Conservation (phyloP, 2,329 filamentous ascomycete genomes). For the Trichoderma arundinaceum region DNA sequence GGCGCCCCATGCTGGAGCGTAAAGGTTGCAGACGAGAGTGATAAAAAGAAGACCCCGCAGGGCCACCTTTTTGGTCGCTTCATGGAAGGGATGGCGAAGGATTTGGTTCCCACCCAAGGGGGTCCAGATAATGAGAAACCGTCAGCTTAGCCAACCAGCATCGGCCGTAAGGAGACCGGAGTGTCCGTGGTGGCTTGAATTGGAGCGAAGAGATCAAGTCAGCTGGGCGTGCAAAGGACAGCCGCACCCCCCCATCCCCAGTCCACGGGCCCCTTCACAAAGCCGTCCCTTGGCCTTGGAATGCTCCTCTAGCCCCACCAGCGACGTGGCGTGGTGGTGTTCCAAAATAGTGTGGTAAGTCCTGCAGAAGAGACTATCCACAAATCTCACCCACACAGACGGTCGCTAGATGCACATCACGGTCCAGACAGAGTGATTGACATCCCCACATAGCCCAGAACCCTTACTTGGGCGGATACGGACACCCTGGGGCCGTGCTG, state of each 20-base stretch:
- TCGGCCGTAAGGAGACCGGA: slow-evolving; percentile 22
- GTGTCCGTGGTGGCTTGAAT: slow-evolving; percentile 21
- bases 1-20: slow-evolving; percentile 14
- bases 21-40: slow-evolving; percentile 15
- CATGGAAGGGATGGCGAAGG: slow-evolving; percentile 44
- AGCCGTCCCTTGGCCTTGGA: slow-evolving; percentile 30
- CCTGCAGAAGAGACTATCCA: slow-evolving; percentile 24
- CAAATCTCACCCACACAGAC: slow-evolving; percentile 31
- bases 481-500: not conserved
- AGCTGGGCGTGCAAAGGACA: not conserved
- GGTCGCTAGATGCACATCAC: slow-evolving; percentile 32
- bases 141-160: slow-evolving; percentile 31
- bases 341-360: slow-evolving; percentile 25
- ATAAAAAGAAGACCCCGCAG: not conserved
- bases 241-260: slow-evolving; percentile 10
- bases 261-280: slow-evolving; percentile 9
- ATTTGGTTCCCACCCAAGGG: slow-evolving; percentile 37
- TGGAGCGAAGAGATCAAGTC: slow-evolving; percentile 13
- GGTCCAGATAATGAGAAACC: slow-evolving; percentile 34
- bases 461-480: slow-evolving; percentile 11
- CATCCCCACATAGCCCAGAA: slow-evolving; percentile 26
- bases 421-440: slow-evolving; percentile 33
- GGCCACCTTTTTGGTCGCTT: too few relatives aligned
- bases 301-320: slow-evolving; percentile 22
- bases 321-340: slow-evolving; percentile 24